Evolutionary conservation across 202 grass and related monocot species (phyloP).

Genomic region (Schoenoplectus tabernaemontani): DNA sequence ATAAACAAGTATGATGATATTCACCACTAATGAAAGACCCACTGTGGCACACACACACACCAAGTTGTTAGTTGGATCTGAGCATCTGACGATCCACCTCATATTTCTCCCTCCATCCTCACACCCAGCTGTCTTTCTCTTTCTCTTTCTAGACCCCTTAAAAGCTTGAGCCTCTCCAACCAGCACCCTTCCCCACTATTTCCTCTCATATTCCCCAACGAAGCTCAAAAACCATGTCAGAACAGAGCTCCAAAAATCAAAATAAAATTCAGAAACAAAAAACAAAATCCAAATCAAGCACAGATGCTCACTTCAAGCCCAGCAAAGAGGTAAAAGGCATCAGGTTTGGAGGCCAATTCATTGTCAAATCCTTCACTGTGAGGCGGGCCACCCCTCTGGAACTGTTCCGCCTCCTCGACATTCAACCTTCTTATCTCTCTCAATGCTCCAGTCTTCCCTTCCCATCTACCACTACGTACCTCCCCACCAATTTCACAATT

Average conservation of each 20-base stretch:
- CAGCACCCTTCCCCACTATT: not conserved
- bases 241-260: conserved; percentile 45
- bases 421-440: conserved; percentile 76
- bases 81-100: conserved; percentile 25
- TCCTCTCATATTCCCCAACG: not conserved
- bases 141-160: conserved; percentile 2
- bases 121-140: not conserved
- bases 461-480: conserved; percentile 73
- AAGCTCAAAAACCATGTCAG: conserved; percentile 37
- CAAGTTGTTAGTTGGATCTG: conserved; percentile 19
- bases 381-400: conserved; percentile 79
- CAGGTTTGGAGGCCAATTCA: conserved; percentile 86
- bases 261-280: conserved; percentile 38
- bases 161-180: not conserved
- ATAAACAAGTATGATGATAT: not conserved
- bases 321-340: conserved; percentile 80
- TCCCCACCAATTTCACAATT: conserved; percentile 98
- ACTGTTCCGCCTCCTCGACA: conserved; percentile 87
- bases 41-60: not conserved
- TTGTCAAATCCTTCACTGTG: conserved; percentile 95
- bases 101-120: not conserved
- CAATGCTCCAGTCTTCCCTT: conserved; percentile 83
- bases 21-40: conserved; percentile 22
- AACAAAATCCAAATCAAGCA: conserved; percentile 14
- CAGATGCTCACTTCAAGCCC: conserved; percentile 66